phyloP scores from a whole-genome alignment of 768 basidiomycete genomes.

The Termitomyces sp. region DNA sequence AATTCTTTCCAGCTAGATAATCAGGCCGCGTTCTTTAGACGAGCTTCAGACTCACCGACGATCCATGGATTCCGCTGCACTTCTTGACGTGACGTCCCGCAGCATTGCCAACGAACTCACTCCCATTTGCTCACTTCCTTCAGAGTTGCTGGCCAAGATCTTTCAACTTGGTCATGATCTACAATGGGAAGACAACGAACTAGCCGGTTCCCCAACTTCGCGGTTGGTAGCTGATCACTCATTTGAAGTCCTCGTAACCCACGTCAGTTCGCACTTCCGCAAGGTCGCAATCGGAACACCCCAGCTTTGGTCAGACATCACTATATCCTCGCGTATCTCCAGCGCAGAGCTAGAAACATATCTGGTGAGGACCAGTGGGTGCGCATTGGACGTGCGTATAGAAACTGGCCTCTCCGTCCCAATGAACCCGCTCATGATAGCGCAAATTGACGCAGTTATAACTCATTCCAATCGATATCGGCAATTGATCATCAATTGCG shows the following conservation, averaged over 20 bases:
- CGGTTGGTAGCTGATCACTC: constrained; percentile 4
- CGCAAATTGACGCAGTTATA: constrained; percentile 26
- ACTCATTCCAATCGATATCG: constrained; percentile 30
- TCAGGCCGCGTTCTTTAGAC: not conserved
- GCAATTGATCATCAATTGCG: constrained; percentile 26
- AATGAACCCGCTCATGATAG: constrained; percentile 12
- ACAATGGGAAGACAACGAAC: constrained; percentile 10
- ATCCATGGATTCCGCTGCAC: not conserved
- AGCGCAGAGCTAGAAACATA: constrained; percentile 23
- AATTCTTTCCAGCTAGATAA: not conserved
- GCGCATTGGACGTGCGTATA: constrained; percentile 28
- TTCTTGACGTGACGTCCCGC: not conserved
- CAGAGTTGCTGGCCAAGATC: constrained; percentile 28
- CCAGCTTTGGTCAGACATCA: constrained; percentile 36
- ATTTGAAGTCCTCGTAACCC: constrained; percentile 35
- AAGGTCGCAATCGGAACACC: constrained; percentile 31
- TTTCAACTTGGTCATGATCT: constrained; percentile 23
- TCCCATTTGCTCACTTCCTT: constrained; percentile 21
- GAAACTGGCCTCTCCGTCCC: constrained; percentile 13
- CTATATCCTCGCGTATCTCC: constrained; percentile 17
- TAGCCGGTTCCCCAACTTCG: not conserved
- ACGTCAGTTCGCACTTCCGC: constrained; percentile 35
- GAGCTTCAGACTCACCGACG: not conserved
- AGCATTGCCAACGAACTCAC: constrained; percentile 3
- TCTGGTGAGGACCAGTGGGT: constrained; percentile 27